These are phyloP conservation scores for Sicyos edulis DNA, from an alignment of 306 rosid genomes.

Conservation along the genomic window DNA sequence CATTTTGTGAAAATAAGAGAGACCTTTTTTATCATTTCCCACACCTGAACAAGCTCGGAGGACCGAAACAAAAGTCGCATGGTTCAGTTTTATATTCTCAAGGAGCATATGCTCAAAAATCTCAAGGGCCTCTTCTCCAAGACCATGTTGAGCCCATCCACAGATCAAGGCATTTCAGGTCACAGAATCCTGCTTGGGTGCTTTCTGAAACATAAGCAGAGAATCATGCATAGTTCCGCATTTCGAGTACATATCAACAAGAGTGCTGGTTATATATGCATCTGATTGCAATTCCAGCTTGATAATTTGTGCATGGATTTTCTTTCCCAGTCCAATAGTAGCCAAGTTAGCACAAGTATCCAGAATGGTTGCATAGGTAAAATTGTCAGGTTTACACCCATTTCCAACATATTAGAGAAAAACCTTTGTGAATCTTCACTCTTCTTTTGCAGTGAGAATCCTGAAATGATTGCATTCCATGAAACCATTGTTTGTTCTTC, in stretches of 20 bases:
- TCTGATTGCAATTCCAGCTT: conserved; percentile 66
- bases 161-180: conserved; percentile 94
- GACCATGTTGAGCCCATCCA: conserved; percentile 72
- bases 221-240: conserved; percentile 80
- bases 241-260: conserved; percentile 85
- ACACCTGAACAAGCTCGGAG: conserved; percentile 79
- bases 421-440: conserved; percentile 67
- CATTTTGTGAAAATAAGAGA: conserved; percentile 53
- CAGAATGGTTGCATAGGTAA: conserved; percentile 73
- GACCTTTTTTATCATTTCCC: conserved; percentile 56
- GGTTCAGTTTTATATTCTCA: conserved; percentile 58
- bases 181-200: conserved; percentile 63
- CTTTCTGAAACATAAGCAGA: conserved; percentile 54
- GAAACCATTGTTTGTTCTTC: conserved; percentile 59
- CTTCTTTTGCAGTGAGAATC: conserved; percentile 60
- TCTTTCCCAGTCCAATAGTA: conserved; percentile 73
- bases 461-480: conserved; percentile 83
- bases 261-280: conserved; percentile 65
- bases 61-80: conserved; percentile 70
- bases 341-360: conserved; percentile 85
- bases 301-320: conserved; percentile 71
- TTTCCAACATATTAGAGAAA: conserved; percentile 64
- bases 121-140: conserved; percentile 63
- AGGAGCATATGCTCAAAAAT: conserved; percentile 65
- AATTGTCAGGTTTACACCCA: conserved; percentile 65